Evolutionary conservation across 176 grass and related monocot genomes (phyloP).

Genomic region (Puya raimondii): DNA sequence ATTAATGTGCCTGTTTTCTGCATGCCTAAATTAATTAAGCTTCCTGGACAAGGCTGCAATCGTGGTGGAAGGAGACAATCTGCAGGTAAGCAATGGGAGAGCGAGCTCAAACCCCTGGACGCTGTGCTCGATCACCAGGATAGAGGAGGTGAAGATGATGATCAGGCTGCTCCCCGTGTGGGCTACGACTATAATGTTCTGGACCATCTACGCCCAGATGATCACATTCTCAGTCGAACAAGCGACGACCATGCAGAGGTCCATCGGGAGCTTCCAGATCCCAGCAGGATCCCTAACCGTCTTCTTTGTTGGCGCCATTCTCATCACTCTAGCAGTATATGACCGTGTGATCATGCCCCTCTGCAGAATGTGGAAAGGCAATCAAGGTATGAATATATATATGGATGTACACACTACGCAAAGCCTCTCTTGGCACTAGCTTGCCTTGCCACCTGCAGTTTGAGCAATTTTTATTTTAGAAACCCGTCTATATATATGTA

Average conservation of each 20-base stretch:
- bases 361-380: constrained; percentile 31
- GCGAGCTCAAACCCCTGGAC: constrained; percentile 50
- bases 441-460: too few relatives aligned
- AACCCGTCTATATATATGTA: not conserved
- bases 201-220: constrained; percentile 78
- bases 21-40: constrained; percentile 1
- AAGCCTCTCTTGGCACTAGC: too few relatives aligned
- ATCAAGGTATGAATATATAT: constrained; percentile 14
- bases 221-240: constrained; percentile 92
- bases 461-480: too few relatives aligned
- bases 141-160: constrained; percentile 92
- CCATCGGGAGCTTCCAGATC: constrained; percentile 50
- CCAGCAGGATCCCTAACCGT: constrained; percentile 63
- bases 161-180: constrained; percentile 62
- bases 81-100: constrained; percentile 14
- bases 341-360: constrained; percentile 61
- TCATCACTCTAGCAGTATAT: constrained; percentile 59
- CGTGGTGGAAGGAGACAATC: constrained; percentile 43
- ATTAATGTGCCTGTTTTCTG: not conserved
- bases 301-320: constrained; percentile 61
- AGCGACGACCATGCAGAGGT: constrained; percentile 73
- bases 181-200: constrained; percentile 89
- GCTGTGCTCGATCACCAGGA: constrained; percentile 52
- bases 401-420: not conserved
- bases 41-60: constrained; percentile 64